Evolutionary conservation across 2,329 filamentous ascomycete species (phyloP).

Genomic region (Hypocrella siamensis): DNA sequence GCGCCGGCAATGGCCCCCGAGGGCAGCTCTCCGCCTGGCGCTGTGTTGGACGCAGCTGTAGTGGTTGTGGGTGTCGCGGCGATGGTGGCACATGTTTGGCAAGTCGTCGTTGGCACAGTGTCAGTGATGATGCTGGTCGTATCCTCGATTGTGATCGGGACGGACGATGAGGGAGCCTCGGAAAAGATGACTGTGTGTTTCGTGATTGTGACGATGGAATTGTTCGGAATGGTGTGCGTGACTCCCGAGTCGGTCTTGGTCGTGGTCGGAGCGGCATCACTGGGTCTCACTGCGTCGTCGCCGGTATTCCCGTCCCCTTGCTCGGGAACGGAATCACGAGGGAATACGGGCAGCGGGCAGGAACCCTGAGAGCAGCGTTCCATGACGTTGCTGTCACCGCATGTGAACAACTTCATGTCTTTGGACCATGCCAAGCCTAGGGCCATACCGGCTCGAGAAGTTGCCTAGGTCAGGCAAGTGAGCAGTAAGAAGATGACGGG

Average conservation of each 20-base stretch:
- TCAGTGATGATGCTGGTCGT: neutral
- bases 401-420: constrained; percentile 20
- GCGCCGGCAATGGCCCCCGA: constrained; percentile 18
- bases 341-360: constrained; percentile 14
- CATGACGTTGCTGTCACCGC: constrained; percentile 17
- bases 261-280: neutral
- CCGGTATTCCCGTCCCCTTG: neutral
- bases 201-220: constrained; percentile 17
- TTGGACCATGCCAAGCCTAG: constrained; percentile 10
- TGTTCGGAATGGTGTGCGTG: constrained; percentile 20
- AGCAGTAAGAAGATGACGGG: too few relatives aligned
- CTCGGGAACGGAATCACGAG: constrained; percentile 13
- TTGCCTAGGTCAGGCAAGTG: too few relatives aligned
- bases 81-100: too few relatives aligned
- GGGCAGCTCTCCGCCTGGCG: constrained; percentile 6
- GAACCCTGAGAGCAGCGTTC: constrained; percentile 31
- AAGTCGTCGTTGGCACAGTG: neutral
- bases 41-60: too few relatives aligned
- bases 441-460: too few relatives aligned
- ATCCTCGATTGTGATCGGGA: neutral
- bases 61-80: too few relatives aligned
- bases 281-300: neutral
- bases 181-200: constrained; percentile 17
- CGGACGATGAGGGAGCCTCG: constrained; percentile 9
- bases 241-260: constrained; percentile 19